phyloP scores from a whole-genome alignment of 225 moss, liverwort and hornwort species.

The Takakia lepidozioides region DNA sequence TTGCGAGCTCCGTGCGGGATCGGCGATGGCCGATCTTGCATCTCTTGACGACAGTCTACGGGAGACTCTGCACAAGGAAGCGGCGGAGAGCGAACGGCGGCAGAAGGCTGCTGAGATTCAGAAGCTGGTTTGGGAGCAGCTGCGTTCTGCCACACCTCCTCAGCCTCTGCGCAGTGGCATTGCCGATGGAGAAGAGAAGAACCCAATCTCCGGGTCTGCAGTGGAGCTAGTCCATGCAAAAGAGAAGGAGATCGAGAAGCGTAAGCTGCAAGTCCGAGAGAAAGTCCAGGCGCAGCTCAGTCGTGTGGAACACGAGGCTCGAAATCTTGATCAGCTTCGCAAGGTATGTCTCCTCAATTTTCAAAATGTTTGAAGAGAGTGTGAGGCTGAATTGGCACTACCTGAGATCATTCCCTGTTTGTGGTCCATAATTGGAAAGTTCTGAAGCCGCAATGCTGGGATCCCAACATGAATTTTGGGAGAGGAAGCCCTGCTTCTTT shows the following conservation, averaged over 20 bases:
- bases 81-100: constrained; percentile 38
- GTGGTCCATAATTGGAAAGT: too few relatives aligned
- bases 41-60: constrained; percentile 48
- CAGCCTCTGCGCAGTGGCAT: constrained; percentile 16
- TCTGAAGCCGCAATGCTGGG: too few relatives aligned
- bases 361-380: too few relatives aligned
- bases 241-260: constrained; percentile 60
- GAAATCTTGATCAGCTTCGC: constrained; percentile 53
- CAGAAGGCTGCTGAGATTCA: constrained; percentile 50
- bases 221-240: constrained; percentile 36
- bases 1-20: too few relatives aligned
- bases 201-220: constrained; percentile 13
- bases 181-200: constrained; percentile 15
- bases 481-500: too few relatives aligned
- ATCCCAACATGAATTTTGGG: too few relatives aligned
- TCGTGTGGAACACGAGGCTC: constrained; percentile 41
- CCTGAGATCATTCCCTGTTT: too few relatives aligned
- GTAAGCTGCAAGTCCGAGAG: constrained; percentile 55
- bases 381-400: too few relatives aligned
- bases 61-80: constrained; percentile 42
- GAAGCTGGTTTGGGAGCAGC: constrained; percentile 51
- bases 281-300: constrained; percentile 53
- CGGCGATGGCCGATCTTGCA: too few relatives aligned
- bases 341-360: too few relatives aligned
- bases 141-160: constrained; percentile 7